Conservation (phyloP, 805 yeast species). For the Ascoidea asiatica region DNA sequence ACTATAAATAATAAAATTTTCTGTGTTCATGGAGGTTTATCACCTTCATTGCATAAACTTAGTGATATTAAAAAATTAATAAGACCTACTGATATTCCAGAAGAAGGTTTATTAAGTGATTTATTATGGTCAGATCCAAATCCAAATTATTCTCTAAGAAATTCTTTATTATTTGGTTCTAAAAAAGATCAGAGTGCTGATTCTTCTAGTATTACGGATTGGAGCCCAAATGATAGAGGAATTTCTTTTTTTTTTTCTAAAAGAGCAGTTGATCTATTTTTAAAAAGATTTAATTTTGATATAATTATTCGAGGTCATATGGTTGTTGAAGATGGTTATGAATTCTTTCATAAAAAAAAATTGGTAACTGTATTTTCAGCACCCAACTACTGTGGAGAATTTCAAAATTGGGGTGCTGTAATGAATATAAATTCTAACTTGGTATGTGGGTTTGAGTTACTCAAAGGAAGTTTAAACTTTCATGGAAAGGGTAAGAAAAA, state of each 20-base stretch:
- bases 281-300: conserved; percentile 65
- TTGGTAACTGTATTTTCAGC: conserved; percentile 65
- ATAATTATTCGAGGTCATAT: conserved; percentile 77
- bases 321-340: conserved; percentile 79
- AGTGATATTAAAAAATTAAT: conserved; percentile 65
- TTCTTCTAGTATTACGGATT: conserved; percentile 56
- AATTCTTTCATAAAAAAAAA: conserved; percentile 58
- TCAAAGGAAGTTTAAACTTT: too few relatives aligned
- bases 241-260: conserved; percentile 71
- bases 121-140: conserved; percentile 80
- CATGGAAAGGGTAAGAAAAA: too few relatives aligned
- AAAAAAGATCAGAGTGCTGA: background rate
- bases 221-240: conserved; percentile 84
- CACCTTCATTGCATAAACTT: conserved; percentile 61
- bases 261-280: conserved; percentile 67
- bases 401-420: too few relatives aligned
- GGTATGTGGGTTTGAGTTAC: too few relatives aligned
- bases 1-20: conserved; percentile 73
- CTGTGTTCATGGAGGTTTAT: conserved; percentile 77
- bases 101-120: conserved; percentile 66
- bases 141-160: background rate
- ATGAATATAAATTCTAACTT: too few relatives aligned
- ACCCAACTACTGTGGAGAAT: conserved; percentile 73
- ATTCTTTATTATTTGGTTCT: background rate
- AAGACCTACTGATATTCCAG: conserved; percentile 80